Conservation (phyloP, 1,284 basidiomycete genomes). For the Puccinia hordei region DNA sequence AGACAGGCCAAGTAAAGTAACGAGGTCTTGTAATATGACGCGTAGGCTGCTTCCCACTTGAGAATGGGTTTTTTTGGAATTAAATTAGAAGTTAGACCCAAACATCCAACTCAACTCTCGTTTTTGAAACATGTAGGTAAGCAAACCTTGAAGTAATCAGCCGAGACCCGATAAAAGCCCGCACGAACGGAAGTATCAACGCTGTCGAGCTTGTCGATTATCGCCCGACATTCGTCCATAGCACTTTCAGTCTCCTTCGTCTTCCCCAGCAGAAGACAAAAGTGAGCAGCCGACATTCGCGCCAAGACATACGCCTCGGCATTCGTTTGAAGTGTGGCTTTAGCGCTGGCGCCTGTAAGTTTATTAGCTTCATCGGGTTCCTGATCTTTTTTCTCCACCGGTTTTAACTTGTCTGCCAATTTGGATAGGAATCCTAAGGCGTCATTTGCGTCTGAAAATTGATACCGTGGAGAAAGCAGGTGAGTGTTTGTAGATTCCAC, state of each 20-base stretch:
- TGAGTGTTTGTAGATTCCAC: slow-evolving; percentile 52
- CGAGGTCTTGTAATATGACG: slow-evolving; percentile 94
- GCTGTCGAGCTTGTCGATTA: slow-evolving; percentile 77
- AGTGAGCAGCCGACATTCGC: slow-evolving; percentile 83
- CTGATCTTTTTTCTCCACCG: slow-evolving; percentile 58
- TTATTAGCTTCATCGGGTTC: slow-evolving; percentile 55
- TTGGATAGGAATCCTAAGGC: slow-evolving; percentile 79
- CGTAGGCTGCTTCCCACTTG: slow-evolving; percentile 93
- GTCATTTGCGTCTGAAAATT: slow-evolving; percentile 70
- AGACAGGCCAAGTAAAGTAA: slow-evolving; percentile 94
- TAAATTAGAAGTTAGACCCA: background rate
- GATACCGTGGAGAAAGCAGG: slow-evolving; percentile 40
- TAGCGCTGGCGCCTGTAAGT: slow-evolving; percentile 63
- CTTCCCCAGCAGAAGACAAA: slow-evolving; percentile 85
- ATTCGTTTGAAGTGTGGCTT: slow-evolving; percentile 58
- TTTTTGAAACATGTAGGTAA: slow-evolving; percentile 7
- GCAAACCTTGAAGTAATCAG: slow-evolving; percentile 90
- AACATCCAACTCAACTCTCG: background rate
- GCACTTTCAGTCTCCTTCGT: slow-evolving; percentile 82
- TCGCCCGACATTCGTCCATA: slow-evolving; percentile 81
- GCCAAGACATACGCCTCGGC: slow-evolving; percentile 81
- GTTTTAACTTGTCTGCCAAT: slow-evolving; percentile 66
- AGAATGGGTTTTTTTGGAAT: background rate
- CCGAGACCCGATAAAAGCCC: slow-evolving; percentile 89
- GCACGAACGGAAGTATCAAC: slow-evolving; percentile 89